These are phyloP conservation scores for Massarina eburnea DNA, from an alignment of 2,329 filamentous ascomycete genomes.

Conservation along the genomic window DNA sequence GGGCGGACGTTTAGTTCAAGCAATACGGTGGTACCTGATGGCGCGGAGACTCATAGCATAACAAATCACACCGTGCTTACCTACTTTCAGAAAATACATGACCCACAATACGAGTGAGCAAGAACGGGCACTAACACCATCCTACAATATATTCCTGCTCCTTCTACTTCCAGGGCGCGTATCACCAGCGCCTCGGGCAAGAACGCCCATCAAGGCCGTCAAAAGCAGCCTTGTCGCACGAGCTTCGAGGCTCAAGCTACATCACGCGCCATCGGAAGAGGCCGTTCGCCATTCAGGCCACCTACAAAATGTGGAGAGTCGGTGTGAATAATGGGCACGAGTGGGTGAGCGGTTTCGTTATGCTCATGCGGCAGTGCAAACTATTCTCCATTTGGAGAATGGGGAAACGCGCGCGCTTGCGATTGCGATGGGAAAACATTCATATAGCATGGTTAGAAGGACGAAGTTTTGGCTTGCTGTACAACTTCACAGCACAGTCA, in stretches of 20 bases:
- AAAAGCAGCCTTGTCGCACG: background rate
- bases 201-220: background rate
- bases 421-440: no score
- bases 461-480: no score
- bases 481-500: no score
- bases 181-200: background rate
- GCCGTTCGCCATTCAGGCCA: background rate
- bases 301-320: background rate
- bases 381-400: no score
- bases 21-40: no score
- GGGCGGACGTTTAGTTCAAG: no score
- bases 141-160: background rate
- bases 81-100: no score
- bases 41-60: no score
- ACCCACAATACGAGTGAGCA: no score
- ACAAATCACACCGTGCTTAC: no score
- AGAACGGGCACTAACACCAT: background rate
- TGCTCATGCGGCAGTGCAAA: background rate
- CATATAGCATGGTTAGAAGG: no score
- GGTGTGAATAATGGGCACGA: background rate
- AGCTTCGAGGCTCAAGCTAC: background rate
- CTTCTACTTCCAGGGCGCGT: background rate
- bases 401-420: no score
- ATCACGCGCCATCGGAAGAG: background rate
- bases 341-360: background rate